A percentile compares a stretch with the other conserved stretches of the same genome.
Conservation (phyloP, 495 filamentous ascomycete genomes). For the Penicillium herquei region DNA sequence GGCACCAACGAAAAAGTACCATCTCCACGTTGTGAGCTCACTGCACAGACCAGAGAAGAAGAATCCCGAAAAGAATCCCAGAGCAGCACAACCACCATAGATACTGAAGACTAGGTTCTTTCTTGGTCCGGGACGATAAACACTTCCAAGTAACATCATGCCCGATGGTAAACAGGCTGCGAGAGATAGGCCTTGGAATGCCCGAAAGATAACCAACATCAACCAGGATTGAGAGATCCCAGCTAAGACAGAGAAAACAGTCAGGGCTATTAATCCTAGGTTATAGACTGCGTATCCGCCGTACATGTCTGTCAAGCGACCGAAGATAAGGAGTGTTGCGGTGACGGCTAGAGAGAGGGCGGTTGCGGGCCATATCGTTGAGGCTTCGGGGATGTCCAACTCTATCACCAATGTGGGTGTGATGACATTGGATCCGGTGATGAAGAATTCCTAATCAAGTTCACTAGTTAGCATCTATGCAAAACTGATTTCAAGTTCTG, state of each 20-base stretch:
- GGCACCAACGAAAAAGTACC: constrained; percentile 80
- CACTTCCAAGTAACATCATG: constrained; percentile 75
- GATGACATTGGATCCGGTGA: constrained; percentile 83
- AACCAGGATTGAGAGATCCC: constrained; percentile 68
- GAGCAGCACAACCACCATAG: constrained; percentile 72
- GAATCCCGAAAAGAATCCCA: constrained; percentile 82
- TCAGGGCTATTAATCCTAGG: constrained; percentile 63
- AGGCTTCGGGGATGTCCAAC: constrained; percentile 61
- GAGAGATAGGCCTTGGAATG: constrained; percentile 75
- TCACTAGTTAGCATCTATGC: too few relatives aligned
- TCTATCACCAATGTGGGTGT: constrained; percentile 63
- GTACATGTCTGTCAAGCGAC: constrained; percentile 73
- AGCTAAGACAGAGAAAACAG: constrained; percentile 66
- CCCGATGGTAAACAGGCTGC: constrained; percentile 76
- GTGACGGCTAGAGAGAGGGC: constrained; percentile 74
- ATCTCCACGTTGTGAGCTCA: constrained; percentile 65
- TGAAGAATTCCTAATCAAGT: constrained; percentile 62
- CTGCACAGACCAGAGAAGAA: constrained; percentile 73
- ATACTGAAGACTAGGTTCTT: constrained; percentile 84
- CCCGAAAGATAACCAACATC: constrained; percentile 75
- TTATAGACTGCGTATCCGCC: constrained; percentile 74
- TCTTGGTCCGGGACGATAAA: constrained; percentile 78
- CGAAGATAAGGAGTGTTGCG: constrained; percentile 73
- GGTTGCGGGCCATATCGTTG: constrained; percentile 76
- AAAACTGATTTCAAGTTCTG: neutral